Evolutionary conservation across 768 basidiomycete species (phyloP), one percentile per base, ranked within the genome.

Genomic region (Collybiopsis luxurians): DNA sequence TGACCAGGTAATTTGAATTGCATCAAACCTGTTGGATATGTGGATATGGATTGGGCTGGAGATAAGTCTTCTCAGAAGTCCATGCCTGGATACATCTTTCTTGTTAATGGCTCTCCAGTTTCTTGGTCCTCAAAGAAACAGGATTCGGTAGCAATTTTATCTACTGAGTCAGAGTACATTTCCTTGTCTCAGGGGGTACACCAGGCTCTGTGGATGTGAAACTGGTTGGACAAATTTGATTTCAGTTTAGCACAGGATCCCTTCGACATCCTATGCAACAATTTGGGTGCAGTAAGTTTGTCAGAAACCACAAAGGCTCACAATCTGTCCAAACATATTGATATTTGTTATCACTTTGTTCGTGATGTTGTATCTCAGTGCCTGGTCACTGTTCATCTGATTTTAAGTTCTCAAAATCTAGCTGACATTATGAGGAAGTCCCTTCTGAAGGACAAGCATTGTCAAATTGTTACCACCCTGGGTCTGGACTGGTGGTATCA

Each of bases 71-170:
- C 27, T 21, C 60, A 68, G 12, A n/a, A 62, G 12, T 72, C 71
- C 4, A 63, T 65, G 0, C 64, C 67, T 17, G 71, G 69, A 64
- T n/a, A n/a, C n/a, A n/a, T n/a, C n/a, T n/a, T n/a, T n/a, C n/a
- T n/a, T n/a, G n/a, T n/a, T n/a, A n/a, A 60, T 17, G 70, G 69
- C 1, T 65, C 67, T 0, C 59, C 68, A 0, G 64, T 69, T 1
- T 63, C 63, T 5, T 75, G 73, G 73, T 59, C 52, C 7, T 64
- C 69, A 3, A 70, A 69, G 52, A 60, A 59, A 15, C 74, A 74
- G 36, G 36, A 51, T 1, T 53, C 47, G 2, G 57, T 65, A 3
- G 55, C 61, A 2, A 27, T 60, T 4, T 69, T 66, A 0, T 65
- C 67, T 4, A 59, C 60, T 1, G 63, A 69, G 31, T 63, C 67